Percentiles rank a stretch among this genome's conserved stretches.
Evolutionary conservation across 805 yeast genomes (phyloP).

Genomic region (Lipomyces starkeyi): DNA sequence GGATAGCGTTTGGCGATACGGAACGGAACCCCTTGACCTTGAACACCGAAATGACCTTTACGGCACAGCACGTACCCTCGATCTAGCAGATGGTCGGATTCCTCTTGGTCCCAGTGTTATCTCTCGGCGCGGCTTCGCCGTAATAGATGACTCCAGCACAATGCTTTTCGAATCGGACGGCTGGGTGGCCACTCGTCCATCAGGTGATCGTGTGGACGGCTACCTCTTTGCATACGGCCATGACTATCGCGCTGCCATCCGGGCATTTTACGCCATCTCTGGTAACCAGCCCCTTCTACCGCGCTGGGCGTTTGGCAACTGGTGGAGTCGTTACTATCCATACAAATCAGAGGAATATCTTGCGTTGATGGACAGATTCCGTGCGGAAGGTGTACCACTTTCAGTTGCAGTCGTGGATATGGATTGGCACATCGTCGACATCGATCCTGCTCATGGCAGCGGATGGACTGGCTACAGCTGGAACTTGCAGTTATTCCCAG

Average conservation of each 20-base stretch:
- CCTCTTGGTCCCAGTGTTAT: constrained; percentile 7
- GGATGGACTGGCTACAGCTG: constrained; percentile 12
- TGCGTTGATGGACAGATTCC: constrained; percentile 9
- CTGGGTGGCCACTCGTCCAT: constrained; percentile 4
- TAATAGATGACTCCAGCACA: constrained; percentile 6
- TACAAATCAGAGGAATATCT: constrained; percentile 9
- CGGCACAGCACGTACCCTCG: constrained; percentile 9
- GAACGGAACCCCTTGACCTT: background rate
- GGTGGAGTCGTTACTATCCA: constrained; percentile 11
- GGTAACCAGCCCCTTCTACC: constrained; percentile 11
- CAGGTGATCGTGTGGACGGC: constrained; percentile 7
- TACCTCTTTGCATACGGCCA: constrained; percentile 5
- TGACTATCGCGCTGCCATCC: constrained; percentile 12
- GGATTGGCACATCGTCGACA: constrained; percentile 6
- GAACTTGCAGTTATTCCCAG: constrained; percentile 7
- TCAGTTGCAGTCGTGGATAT: constrained; percentile 6
- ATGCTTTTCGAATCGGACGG: constrained; percentile 11
- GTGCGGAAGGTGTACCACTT: constrained; percentile 10
- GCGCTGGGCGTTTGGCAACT: constrained; percentile 6
- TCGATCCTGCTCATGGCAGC: constrained; percentile 8
- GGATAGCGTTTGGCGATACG: background rate
- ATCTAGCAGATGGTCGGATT: constrained; percentile 7
- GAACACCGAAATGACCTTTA: background rate
- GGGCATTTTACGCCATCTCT: constrained; percentile 9
- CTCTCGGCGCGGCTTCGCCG: constrained; percentile 8